Conservation (phyloP, 148 eudicot species). For the Rhododendron vialii region DNA sequence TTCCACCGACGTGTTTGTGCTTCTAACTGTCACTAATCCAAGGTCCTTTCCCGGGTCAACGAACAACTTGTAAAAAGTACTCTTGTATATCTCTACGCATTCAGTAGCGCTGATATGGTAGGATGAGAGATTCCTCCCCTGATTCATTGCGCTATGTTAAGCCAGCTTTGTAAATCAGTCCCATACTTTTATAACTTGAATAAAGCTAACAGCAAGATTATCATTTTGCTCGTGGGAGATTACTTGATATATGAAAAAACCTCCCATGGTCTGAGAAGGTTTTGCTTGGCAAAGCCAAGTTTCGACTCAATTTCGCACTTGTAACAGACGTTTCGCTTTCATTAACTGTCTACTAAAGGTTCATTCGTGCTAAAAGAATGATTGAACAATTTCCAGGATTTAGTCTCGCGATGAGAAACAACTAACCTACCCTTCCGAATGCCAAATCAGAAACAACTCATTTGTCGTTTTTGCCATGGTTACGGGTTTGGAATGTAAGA, state of each 20-base stretch:
- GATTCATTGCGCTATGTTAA: not conserved
- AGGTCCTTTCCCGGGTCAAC: not conserved
- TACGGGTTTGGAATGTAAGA: not conserved
- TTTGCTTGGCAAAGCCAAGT: not conserved
- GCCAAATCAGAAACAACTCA: not conserved
- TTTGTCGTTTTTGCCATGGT: not conserved
- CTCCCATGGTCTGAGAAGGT: not conserved
- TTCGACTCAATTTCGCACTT: not conserved
- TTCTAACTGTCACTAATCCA: constrained; percentile 27
- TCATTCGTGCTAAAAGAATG: not conserved
- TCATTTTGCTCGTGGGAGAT: not conserved
- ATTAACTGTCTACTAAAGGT: not conserved
- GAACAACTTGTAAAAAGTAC: constrained; percentile 5
- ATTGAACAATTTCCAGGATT: not conserved
- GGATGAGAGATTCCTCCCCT: not conserved
- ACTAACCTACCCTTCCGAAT: not conserved
- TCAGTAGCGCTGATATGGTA: not conserved
- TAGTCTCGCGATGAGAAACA: not conserved
- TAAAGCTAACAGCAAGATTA: not conserved
- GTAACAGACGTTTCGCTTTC: not conserved
- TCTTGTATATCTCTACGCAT: not conserved
- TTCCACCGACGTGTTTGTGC: constrained; percentile 68
- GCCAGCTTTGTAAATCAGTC: not conserved
- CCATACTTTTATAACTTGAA: not conserved
- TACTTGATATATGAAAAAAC: not conserved